phyloP scores from a whole-genome alignment of 148 eudicot genomes.

The Pharnaceum exiguum region DNA sequence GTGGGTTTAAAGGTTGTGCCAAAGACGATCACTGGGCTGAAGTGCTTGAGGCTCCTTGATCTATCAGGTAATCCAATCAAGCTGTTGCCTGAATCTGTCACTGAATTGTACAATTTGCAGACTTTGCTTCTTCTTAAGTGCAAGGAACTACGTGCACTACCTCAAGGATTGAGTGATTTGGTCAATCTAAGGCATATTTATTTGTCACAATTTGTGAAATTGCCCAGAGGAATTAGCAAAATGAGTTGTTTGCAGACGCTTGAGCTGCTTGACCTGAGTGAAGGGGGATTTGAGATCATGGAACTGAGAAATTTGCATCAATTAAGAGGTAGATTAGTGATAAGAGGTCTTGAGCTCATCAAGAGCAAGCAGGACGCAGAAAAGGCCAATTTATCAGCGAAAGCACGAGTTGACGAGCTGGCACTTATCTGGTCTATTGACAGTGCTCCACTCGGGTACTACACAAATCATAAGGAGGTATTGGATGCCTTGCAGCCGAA shows the following conservation, averaged over 20 bases:
- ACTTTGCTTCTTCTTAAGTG: neutral
- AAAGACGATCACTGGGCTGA: neutral
- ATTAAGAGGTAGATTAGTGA: neutral
- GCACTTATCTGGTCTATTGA: neutral
- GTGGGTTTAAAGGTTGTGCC: neutral
- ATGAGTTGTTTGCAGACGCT: neutral
- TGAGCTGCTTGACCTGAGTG: neutral
- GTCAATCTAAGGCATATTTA: neutral
- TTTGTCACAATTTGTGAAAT: neutral
- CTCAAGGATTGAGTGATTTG: neutral
- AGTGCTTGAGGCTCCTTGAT: neutral
- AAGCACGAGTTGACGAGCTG: neutral
- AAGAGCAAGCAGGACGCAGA: conserved; percentile 2
- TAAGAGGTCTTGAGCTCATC: too few species aligned
- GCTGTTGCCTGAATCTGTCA: neutral
- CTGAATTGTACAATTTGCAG: neutral
- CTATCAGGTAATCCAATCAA: neutral
- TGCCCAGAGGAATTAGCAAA: neutral
- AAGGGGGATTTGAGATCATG: too few species aligned
- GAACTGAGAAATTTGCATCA: neutral
- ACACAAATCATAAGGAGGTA: neutral
- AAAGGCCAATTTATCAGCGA: neutral
- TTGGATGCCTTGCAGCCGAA: neutral
- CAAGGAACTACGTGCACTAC: neutral
- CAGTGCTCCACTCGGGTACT: neutral